Base-by-base conservation (phyloP, 2,329 filamentous ascomycete species). In the Zasmidium citrigriseum region DNA sequence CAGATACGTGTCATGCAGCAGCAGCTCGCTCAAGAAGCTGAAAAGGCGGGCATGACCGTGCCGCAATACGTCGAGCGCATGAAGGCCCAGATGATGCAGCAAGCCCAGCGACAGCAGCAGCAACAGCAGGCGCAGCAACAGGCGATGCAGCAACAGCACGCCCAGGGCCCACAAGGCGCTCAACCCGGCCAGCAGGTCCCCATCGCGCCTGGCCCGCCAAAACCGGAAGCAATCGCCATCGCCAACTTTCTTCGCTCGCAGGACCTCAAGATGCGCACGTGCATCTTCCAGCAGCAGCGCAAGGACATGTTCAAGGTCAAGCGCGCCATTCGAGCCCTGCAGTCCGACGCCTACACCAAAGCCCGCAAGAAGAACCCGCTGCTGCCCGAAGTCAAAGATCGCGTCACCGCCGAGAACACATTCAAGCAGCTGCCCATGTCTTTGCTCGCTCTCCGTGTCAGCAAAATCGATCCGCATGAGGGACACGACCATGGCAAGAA, bases 271-370 rank as follows among this genome's bases (percentile, higher is more conserved):
- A 83, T 85, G 18, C 84, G 95, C 63, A 97, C 93, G 18, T 93
- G 90, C 74, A 96, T 99, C 64, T 84, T 98, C 65, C 93, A 97
- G 66, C 95, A 95, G 69, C 93, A 97, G 82, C 86, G 95, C 70
- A 98, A 96, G 78, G 93, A 99, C 66, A 96, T 99, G 90, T 98
- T 99, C 77, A 89, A 89, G 83, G 95, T 99, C 75, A 98, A 98
- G 83, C 91, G 95, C 73, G 95, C 95, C 44, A 88, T 99, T 62
- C 90, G 95, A 68, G 92, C 90, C 24, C 83, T 99, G 54, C 82
- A 96, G 75, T 95, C 92, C 21, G 89, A 91, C 51, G 92, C 89
- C 44, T 99, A 99, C 78, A 84, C 87, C 68, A 96, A 96, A 80
- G 91, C 91, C 58, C 79, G 89, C 71, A 89, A 89, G 74, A 96